Conservation (phyloP, 169 alveolate genomes). For the Cryptosporidium felis region DNA sequence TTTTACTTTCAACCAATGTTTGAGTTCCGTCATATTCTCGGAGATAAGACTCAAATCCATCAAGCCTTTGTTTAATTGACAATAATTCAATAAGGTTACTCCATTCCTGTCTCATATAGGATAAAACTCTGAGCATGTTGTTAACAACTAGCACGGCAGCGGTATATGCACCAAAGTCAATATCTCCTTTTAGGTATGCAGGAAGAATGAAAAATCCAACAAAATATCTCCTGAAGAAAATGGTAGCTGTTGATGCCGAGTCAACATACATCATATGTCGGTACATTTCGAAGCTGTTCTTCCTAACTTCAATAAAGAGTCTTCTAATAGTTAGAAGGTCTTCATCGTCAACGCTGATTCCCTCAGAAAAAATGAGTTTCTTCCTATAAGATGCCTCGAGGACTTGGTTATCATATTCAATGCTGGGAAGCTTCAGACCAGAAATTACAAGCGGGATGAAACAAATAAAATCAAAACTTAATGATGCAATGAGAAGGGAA, state of each 20-base stretch:
- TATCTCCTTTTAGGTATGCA: constrained; percentile 9
- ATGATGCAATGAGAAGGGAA: constrained; percentile 44
- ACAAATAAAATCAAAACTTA: constrained; percentile 27
- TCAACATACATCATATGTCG: constrained; percentile 65
- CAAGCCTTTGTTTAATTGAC: constrained; percentile 39
- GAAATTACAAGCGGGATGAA: constrained; percentile 45
- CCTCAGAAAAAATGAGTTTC: constrained; percentile 19
- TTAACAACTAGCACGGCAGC: constrained; percentile 28
- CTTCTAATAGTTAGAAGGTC: constrained; percentile 30
- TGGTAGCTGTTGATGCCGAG: constrained; percentile 39
- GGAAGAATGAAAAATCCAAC: constrained; percentile 32
- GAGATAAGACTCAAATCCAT: constrained; percentile 53
- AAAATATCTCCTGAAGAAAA: constrained; percentile 14
- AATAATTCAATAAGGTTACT: constrained; percentile 41
- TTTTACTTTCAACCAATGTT: background rate
- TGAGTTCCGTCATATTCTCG: background rate
- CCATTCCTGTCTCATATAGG: constrained; percentile 64
- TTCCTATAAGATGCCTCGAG: constrained; percentile 69
- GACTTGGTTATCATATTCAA: constrained; percentile 65
- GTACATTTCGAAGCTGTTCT: constrained; percentile 40
- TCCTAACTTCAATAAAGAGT: constrained; percentile 28
- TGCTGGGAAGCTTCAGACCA: constrained; percentile 43
- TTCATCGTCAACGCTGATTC: background rate
- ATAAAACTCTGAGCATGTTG: constrained; percentile 39
- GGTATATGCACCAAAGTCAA: constrained; percentile 59